Conservation (phyloP, 306 rosid genomes). For the Cucumis cinereus region DNA sequence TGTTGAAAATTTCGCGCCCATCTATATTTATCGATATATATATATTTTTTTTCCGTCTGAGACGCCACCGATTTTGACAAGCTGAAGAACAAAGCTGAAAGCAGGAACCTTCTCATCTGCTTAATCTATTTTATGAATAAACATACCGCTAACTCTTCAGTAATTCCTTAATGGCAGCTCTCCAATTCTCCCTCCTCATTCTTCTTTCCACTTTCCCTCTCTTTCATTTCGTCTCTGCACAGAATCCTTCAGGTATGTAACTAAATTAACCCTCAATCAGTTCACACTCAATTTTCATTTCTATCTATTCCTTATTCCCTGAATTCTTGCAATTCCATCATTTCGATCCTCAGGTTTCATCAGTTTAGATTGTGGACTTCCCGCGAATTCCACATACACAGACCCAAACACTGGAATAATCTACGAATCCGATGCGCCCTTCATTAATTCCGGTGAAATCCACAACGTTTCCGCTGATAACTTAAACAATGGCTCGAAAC, state of each 20-base stretch:
- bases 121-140: background rate
- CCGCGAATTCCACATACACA: conserved; percentile 12
- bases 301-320: background rate
- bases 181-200: background rate
- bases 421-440: conserved; percentile 36
- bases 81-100: background rate
- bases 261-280: background rate
- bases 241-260: conserved; percentile 28
- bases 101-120: background rate
- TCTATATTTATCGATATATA: background rate
- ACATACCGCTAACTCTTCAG: background rate
- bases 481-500: background rate
- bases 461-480: background rate
- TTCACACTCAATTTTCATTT: background rate
- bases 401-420: conserved; percentile 20
- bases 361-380: conserved; percentile 40
- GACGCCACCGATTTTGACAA: background rate
- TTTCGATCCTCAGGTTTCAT: conserved; percentile 30
- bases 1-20: background rate
- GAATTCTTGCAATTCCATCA: background rate
- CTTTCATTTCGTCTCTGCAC: conserved; percentile 10
- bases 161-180: background rate
- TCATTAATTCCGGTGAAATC: conserved; percentile 21
- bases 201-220: conserved; percentile 3
- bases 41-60: background rate